These are phyloP conservation scores for Arthrobotrys entomopaga DNA, from an alignment of 2,329 filamentous ascomycete species.

Conservation along the genomic window DNA sequence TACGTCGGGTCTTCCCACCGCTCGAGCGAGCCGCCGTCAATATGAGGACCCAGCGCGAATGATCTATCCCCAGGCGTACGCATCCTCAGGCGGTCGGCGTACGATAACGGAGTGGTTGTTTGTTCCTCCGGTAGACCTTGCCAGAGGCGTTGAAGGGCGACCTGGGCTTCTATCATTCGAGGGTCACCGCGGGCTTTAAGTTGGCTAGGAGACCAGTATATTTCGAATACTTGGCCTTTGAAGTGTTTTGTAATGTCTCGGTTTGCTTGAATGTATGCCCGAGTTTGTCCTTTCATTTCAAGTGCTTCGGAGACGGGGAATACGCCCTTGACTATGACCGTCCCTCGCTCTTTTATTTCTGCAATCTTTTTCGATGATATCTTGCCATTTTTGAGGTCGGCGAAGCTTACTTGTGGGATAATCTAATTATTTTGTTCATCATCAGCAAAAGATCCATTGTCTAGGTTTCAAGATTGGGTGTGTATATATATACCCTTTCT, in stretches of 20 bases:
- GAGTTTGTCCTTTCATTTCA: slow-evolving; percentile 72
- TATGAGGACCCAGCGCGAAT: slow-evolving; percentile 78
- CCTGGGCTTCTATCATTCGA: slow-evolving; percentile 71
- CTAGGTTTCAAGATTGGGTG: neutral
- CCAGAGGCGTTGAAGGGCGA: slow-evolving; percentile 73
- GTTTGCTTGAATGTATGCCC: slow-evolving; percentile 74
- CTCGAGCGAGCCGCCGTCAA: slow-evolving; percentile 79
- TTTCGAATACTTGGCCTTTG: slow-evolving; percentile 75
- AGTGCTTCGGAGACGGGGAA: slow-evolving; percentile 72
- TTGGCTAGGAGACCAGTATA: slow-evolving; percentile 79
- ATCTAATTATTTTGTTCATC: slow-evolving; percentile 60
- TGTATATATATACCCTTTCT: slow-evolving; percentile 62
- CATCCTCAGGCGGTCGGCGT: slow-evolving; percentile 78
- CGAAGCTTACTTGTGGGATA: slow-evolving; percentile 69
- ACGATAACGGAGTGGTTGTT: slow-evolving; percentile 72
- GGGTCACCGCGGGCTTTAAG: slow-evolving; percentile 74
- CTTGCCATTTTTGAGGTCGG: slow-evolving; percentile 64
- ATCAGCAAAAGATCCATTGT: neutral
- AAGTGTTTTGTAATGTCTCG: slow-evolving; percentile 71
- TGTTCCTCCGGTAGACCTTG: slow-evolving; percentile 65
- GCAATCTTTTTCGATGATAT: slow-evolving; percentile 48
- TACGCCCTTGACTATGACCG: slow-evolving; percentile 73
- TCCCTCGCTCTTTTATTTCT: slow-evolving; percentile 72
- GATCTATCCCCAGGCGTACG: slow-evolving; percentile 75
- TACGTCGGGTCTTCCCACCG: slow-evolving; percentile 79